These are phyloP conservation scores for Venturia aucupariae DNA, from an alignment of 2,329 filamentous ascomycete genomes.

Conservation along the genomic window DNA sequence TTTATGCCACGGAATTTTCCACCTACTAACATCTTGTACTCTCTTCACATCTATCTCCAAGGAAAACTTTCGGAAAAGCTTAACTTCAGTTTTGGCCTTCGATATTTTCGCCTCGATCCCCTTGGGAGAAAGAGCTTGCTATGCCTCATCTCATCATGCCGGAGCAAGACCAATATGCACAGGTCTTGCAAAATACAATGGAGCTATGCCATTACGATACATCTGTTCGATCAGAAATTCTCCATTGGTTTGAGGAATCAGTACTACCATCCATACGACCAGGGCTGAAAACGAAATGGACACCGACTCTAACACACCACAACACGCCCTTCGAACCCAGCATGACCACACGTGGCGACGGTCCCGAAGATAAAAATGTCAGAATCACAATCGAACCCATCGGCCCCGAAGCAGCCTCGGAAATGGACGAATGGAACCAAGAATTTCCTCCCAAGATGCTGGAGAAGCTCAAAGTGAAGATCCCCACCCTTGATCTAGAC, in stretches of 20 bases:
- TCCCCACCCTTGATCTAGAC: background rate
- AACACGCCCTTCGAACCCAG: background rate
- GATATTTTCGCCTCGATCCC: no score
- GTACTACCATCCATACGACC: background rate
- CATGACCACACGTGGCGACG: background rate
- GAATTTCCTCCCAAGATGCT: background rate
- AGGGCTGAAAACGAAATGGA: background rate
- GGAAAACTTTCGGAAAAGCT: background rate
- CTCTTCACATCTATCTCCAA: background rate
- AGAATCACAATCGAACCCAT: constrained; percentile 2
- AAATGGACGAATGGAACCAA: background rate
- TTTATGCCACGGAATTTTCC: background rate
- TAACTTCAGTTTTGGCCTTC: background rate
- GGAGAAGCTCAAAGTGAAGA: background rate
- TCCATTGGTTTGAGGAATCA: background rate
- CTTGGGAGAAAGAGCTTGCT: background rate
- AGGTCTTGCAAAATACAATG: constrained; percentile 1
- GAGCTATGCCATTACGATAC: background rate
- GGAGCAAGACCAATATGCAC: constrained; percentile 2
- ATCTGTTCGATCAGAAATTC: background rate
- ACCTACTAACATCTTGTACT: background rate
- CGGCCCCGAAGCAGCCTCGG: background rate
- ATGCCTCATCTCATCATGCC: background rate
- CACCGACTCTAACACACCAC: background rate
- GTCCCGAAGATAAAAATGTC: background rate